Evolutionary conservation across 2,329 filamentous ascomycete species (phyloP).

Genomic region (Penicillium sp.): DNA sequence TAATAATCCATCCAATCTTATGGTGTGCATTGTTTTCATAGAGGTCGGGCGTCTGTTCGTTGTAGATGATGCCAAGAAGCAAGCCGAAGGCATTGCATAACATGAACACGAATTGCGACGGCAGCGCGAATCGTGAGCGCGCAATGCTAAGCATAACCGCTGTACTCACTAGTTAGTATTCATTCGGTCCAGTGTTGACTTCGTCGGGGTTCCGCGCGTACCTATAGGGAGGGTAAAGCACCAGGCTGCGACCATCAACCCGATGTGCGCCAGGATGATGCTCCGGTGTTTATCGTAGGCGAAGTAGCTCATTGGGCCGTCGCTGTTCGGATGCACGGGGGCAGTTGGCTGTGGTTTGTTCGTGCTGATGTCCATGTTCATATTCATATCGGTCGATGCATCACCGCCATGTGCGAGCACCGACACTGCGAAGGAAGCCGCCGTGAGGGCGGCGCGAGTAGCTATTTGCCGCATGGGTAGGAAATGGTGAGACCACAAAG

Average conservation of each 20-base stretch:
- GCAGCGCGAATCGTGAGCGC: slow-evolving; percentile 73
- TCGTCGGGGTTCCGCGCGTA: slow-evolving; percentile 46
- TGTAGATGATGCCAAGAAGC: slow-evolving; percentile 72
- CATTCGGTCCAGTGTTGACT: not conserved
- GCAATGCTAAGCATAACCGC: slow-evolving; percentile 86
- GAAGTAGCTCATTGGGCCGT: slow-evolving; percentile 50
- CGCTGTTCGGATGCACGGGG: slow-evolving; percentile 19
- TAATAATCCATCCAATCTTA: slow-evolving; percentile 83
- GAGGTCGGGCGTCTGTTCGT: slow-evolving; percentile 78
- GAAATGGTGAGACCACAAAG: slow-evolving; percentile 3
- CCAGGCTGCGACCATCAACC: slow-evolving; percentile 73
- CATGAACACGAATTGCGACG: slow-evolving; percentile 70
- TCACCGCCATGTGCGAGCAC: slow-evolving; percentile 41
- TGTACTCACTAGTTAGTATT: slow-evolving; percentile 37
- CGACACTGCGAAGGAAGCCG: slow-evolving; percentile 33
- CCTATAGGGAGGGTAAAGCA: slow-evolving; percentile 72
- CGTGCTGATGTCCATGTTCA: slow-evolving; percentile 32
- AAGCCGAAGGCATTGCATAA: slow-evolving; percentile 67
- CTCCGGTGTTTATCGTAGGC: slow-evolving; percentile 44
- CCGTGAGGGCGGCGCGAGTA: slow-evolving; percentile 33
- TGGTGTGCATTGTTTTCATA: slow-evolving; percentile 89
- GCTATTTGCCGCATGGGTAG: slow-evolving; percentile 30
- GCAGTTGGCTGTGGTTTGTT: slow-evolving; percentile 18
- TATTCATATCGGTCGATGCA: slow-evolving; percentile 37
- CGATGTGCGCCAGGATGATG: slow-evolving; percentile 70